A percentile compares a stretch with the other conserved stretches of the same genome.
phyloP scores from a whole-genome alignment of 2,329 filamentous ascomycete genomes.

The Scortechinia acanthostroma region DNA sequence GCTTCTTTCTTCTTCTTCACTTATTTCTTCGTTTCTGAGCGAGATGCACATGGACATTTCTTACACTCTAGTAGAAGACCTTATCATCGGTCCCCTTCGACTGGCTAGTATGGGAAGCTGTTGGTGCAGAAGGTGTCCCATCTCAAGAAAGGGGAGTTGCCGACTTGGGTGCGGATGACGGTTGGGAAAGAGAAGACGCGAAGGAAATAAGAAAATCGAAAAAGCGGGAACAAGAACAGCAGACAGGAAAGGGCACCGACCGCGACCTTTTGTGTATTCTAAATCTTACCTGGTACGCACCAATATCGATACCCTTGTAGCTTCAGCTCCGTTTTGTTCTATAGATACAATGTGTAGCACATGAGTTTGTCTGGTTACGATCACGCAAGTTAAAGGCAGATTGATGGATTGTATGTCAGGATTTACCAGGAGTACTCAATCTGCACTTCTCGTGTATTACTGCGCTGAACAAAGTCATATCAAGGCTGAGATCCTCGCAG shows the following conservation, averaged over 20 bases:
- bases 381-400: too few species aligned
- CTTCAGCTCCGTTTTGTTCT: neutral
- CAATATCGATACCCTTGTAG: slow-evolving; percentile 3
- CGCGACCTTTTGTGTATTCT: neutral
- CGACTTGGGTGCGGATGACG: neutral
- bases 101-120: neutral
- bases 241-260: neutral
- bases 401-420: too few species aligned
- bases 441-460: too few species aligned
- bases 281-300: neutral
- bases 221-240: neutral
- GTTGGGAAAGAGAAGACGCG: neutral
- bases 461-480: too few species aligned
- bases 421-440: too few species aligned
- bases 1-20: neutral
- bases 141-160: neutral
- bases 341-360: too few species aligned
- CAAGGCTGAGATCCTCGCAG: too few species aligned
- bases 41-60: neutral
- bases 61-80: neutral
- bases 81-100: neutral
- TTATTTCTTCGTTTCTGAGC: neutral
- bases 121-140: neutral
- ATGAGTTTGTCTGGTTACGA: too few species aligned
- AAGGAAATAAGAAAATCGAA: neutral